Evolutionary conservation across 1,284 basidiomycete genomes (phyloP).

Genomic region (Kalmanozyma brasiliensis): DNA sequence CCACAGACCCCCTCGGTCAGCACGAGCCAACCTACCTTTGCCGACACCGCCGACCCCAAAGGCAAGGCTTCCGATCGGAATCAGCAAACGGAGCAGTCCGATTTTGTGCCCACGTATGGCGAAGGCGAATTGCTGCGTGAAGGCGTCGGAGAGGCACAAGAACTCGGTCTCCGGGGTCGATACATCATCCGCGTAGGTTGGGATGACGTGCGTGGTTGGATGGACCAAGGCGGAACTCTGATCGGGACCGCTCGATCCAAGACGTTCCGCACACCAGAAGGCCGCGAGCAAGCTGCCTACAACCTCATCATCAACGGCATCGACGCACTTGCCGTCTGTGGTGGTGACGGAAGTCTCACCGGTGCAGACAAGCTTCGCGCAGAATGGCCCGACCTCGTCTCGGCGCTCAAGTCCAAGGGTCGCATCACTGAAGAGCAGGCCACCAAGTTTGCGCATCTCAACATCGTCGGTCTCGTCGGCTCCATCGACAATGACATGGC

Average conservation of each 20-base stretch:
- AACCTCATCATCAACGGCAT: constrained; percentile 96
- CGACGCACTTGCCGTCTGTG: constrained; percentile 94
- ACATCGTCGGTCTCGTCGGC: constrained; percentile 95
- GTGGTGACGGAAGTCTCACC: constrained; percentile 94
- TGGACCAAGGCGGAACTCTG: constrained; percentile 85
- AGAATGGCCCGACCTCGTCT: constrained; percentile 89
- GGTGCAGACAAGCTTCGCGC: constrained; percentile 92
- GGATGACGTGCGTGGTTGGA: constrained; percentile 97
- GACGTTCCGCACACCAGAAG: constrained; percentile 86
- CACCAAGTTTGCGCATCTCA: constrained; percentile 80
- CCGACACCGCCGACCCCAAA: constrained; percentile 25
- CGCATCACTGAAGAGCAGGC: constrained; percentile 82
- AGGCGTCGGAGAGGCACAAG: constrained; percentile 81
- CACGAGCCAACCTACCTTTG: constrained; percentile 38
- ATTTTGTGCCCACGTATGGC: constrained; percentile 81
- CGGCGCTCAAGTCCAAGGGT: constrained; percentile 75
- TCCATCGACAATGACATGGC: constrained; percentile 99
- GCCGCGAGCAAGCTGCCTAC: constrained; percentile 83
- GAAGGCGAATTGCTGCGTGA: constrained; percentile 89
- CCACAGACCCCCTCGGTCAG: constrained; percentile 41
- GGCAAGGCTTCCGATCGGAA: constrained; percentile 16
- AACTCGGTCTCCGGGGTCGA: constrained; percentile 77
- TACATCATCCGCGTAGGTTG: constrained; percentile 97
- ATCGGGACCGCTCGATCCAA: constrained; percentile 94
- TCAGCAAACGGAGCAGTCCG: constrained; percentile 40